A percentile compares a stretch with the other conserved stretches of the same genome.
These are phyloP conservation scores for Cardamine resedifolia DNA, from an alignment of 345 rosid genomes.

Conservation along the genomic window DNA sequence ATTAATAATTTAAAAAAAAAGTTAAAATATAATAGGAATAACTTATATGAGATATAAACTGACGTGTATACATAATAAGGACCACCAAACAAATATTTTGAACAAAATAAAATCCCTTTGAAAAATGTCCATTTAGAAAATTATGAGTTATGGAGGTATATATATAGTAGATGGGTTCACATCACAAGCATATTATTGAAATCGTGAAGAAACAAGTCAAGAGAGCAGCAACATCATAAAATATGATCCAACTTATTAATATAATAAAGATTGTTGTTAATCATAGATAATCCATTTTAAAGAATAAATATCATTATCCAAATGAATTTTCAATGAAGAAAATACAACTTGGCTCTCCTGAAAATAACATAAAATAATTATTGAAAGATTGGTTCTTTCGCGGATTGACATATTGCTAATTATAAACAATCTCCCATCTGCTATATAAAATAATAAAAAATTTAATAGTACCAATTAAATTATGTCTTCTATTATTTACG, in stretches of 20 bases:
- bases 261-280: background rate
- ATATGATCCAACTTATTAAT: constrained; percentile 11
- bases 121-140: background rate
- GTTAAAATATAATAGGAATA: background rate
- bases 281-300: constrained; percentile 11
- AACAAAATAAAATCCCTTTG: background rate
- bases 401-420: constrained; percentile 7
- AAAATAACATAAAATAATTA: constrained; percentile 28
- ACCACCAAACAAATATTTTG: constrained; percentile 18
- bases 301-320: constrained; percentile 28
- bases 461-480: background rate
- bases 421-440: constrained; percentile 29
- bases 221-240: constrained; percentile 32
- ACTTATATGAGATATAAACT: background rate
- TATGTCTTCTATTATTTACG: background rate
- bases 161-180: constrained; percentile 33
- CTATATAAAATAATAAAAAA: background rate
- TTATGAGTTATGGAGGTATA: constrained; percentile 5
- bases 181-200: constrained; percentile 30
- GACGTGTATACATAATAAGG: constrained; percentile 16
- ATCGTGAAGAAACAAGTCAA: constrained; percentile 41
- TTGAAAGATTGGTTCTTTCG: constrained; percentile 24
- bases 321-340: constrained; percentile 3
- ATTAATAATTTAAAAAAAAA: background rate
- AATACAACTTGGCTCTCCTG: constrained; percentile 26